These are phyloP conservation scores for Saraca asoca DNA, from an alignment of 331 rosid species.

Conservation along the genomic window DNA sequence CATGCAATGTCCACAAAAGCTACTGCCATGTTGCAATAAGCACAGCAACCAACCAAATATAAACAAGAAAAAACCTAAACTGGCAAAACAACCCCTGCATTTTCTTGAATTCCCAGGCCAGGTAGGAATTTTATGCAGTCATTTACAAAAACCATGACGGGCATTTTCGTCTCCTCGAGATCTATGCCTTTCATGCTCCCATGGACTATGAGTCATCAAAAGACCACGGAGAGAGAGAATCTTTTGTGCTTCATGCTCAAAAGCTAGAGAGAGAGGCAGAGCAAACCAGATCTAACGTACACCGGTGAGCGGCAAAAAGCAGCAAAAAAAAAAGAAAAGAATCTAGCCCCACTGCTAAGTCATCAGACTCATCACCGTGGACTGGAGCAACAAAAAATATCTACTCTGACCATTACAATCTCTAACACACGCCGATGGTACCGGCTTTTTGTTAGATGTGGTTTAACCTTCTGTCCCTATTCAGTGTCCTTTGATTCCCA, in stretches of 20 bases:
- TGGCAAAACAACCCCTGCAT: conserved; percentile 40
- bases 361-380: conserved; percentile 12
- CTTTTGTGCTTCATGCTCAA: conserved; percentile 62
- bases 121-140: conserved; percentile 11
- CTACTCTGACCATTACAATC: not conserved
- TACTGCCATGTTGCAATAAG: conserved; percentile 44
- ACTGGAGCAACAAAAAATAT: not conserved
- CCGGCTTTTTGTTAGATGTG: conserved; percentile 8
- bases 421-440: conserved; percentile 15
- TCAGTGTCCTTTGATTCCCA: conserved; percentile 17
- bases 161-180: conserved; percentile 66
- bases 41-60: conserved; percentile 35
- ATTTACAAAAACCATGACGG: conserved; percentile 32
- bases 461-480: conserved; percentile 7
- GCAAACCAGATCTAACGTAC: conserved; percentile 48
- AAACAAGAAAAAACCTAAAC: conserved; percentile 8
- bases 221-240: conserved; percentile 46
- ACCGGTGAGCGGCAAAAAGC: conserved; percentile 33
- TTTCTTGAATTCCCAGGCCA: conserved; percentile 27
- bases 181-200: conserved; percentile 52
- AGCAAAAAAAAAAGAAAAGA: conserved; percentile 31
- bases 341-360: conserved; percentile 36
- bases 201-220: conserved; percentile 45
- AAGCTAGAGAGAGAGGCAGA: conserved; percentile 51
- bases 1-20: conserved; percentile 46